Conservation (phyloP, 495 filamentous ascomycete genomes). For the Xylaria palmicola region DNA sequence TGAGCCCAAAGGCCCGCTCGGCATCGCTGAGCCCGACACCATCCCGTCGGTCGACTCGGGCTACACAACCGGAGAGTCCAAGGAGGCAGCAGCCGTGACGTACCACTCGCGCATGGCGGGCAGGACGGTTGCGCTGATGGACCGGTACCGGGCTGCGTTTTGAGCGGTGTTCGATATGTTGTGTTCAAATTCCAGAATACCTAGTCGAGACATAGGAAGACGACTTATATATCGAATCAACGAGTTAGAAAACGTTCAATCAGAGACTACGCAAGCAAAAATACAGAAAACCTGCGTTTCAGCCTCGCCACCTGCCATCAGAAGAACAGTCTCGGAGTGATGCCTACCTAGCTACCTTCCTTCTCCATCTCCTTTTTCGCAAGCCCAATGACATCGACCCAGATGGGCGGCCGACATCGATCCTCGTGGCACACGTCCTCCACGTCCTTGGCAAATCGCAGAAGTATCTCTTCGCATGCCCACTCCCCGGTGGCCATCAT, state of each 20-base stretch:
- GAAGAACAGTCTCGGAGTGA: too few species aligned
- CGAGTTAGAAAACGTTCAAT: too few species aligned
- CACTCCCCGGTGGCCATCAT: constrained; percentile 83
- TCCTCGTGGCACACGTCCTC: constrained; percentile 37
- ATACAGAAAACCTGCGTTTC: too few species aligned
- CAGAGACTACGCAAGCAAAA: too few species aligned
- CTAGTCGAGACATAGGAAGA: too few species aligned
- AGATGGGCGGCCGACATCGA: background rate
- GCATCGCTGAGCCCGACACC: background rate
- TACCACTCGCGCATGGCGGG: constrained; percentile 26
- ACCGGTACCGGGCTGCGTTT: constrained; percentile 59
- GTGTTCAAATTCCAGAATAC: too few species aligned
- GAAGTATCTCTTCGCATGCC: constrained; percentile 69
- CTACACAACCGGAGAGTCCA: too few species aligned
- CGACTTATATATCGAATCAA: too few species aligned
- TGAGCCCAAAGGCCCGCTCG: background rate
- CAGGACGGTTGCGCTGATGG: constrained; percentile 45
- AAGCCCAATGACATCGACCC: background rate
- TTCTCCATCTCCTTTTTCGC: background rate
- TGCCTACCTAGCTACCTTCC: too few species aligned
- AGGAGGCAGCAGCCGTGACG: too few species aligned
- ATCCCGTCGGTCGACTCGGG: background rate
- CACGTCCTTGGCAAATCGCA: constrained; percentile 65
- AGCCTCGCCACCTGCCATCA: too few species aligned
- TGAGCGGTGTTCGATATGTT: constrained; percentile 64